A percentile compares a stretch with the other conserved stretches of the same genome.
phyloP scores from a whole-genome alignment of 192 early-diverging fungal species.

The Backusella mclennaniae region DNA sequence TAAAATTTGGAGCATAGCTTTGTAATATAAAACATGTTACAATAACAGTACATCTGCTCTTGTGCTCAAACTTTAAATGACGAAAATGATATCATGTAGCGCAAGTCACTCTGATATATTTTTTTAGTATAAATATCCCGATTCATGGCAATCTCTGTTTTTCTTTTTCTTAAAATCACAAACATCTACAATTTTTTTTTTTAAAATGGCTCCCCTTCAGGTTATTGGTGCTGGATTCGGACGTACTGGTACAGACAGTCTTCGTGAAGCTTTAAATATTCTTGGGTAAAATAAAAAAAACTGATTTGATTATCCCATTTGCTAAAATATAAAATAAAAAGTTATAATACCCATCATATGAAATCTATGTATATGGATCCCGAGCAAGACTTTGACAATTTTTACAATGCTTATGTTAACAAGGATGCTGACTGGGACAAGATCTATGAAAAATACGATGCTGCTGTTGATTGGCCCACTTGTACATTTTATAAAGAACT shows the following conservation, averaged over 20 bases:
- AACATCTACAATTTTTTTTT: not conserved
- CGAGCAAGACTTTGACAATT: not conserved
- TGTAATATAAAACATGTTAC: too few relatives aligned
- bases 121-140: not conserved
- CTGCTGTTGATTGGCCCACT: constrained; percentile 23
- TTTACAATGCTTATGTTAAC: not conserved
- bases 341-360: constrained; percentile 25
- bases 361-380: constrained; percentile 8
- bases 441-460: constrained; percentile 12
- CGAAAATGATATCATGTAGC: not conserved
- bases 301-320: not conserved
- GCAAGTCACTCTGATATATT: not conserved
- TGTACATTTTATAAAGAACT: constrained; percentile 23
- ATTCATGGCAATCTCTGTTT: too few relatives aligned
- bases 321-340: not conserved
- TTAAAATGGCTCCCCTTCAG: constrained; percentile 15
- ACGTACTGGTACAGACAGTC: constrained; percentile 18
- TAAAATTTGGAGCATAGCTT: too few relatives aligned
- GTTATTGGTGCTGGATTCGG: constrained; percentile 24
- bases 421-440: constrained; percentile 21
- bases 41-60: not conserved
- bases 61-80: not conserved
- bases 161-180: not conserved
- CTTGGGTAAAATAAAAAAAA: constrained; percentile 5
- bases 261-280: constrained; percentile 16